phyloP scores from a whole-genome alignment of 176 grass and related monocot species.

The Oryza officinalis region DNA sequence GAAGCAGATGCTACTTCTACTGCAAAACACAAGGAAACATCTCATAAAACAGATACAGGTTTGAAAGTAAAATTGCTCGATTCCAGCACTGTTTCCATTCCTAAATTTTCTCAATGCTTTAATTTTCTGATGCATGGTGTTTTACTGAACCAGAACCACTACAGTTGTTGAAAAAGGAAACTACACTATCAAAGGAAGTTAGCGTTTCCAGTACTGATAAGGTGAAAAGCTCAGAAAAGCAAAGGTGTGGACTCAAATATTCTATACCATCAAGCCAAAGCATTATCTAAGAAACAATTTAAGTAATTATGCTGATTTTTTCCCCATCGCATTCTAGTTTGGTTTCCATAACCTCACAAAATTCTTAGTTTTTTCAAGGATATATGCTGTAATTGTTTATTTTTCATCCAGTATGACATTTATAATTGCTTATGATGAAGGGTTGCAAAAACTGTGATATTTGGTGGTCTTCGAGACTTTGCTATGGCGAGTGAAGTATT shows the following conservation, averaged over 20 bases:
- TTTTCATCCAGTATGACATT: neutral
- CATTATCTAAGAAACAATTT: slow-evolving; percentile 3
- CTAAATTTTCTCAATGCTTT: slow-evolving; percentile 20
- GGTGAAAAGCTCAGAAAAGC: slow-evolving; percentile 74
- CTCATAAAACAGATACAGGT: slow-evolving; percentile 46
- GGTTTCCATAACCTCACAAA: neutral
- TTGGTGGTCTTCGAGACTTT: slow-evolving; percentile 66
- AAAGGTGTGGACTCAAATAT: slow-evolving; percentile 59
- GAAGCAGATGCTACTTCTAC: slow-evolving; percentile 37
- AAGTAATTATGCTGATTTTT: slow-evolving; percentile 10
- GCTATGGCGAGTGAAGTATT: slow-evolving; percentile 76
- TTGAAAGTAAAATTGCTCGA: slow-evolving; percentile 22
- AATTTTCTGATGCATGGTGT: slow-evolving; percentile 30
- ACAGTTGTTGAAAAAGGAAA: slow-evolving; percentile 27
- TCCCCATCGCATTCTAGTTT: neutral
- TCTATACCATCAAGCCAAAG: slow-evolving; percentile 20
- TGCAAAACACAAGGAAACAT: slow-evolving; percentile 26
- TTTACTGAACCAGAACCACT: slow-evolving; percentile 35
- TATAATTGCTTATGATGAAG: slow-evolving; percentile 37
- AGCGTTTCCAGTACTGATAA: slow-evolving; percentile 33
- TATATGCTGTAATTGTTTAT: slow-evolving; percentile 19
- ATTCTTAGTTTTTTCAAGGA: neutral
- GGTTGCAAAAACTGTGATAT: slow-evolving; percentile 91
- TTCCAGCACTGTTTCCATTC: slow-evolving; percentile 24
- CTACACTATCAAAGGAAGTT: slow-evolving; percentile 18